Conservation (phyloP, 2,329 filamentous ascomycete genomes). For the Dactylellina sp. region DNA sequence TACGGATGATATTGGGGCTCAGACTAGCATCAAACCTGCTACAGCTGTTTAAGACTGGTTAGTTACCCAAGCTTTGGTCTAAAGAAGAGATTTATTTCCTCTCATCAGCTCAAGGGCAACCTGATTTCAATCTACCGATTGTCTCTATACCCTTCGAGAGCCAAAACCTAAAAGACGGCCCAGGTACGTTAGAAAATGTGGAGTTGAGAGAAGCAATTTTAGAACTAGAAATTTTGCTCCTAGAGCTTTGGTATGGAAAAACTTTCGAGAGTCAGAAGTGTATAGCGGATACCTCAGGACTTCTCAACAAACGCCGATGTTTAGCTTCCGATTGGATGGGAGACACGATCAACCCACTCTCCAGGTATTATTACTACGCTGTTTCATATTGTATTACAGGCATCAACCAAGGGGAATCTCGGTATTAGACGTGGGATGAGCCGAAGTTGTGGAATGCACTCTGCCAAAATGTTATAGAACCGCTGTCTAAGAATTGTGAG, state of each 20-base stretch:
- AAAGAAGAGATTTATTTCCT: conserved; percentile 55
- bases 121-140: conserved; percentile 37
- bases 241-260: conserved; percentile 60
- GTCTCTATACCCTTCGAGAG: conserved; percentile 36
- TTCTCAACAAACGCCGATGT: conserved; percentile 9
- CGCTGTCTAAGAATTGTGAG: conserved; percentile 47
- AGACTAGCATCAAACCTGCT: conserved; percentile 58
- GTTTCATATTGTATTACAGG: conserved; percentile 44
- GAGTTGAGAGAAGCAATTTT: conserved; percentile 57
- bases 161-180: not conserved
- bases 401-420: conserved; percentile 25
- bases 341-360: conserved; percentile 28
- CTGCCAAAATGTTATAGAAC: conserved; percentile 57
- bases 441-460: conserved; percentile 53
- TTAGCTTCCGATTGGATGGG: conserved; percentile 40
- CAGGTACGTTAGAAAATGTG: conserved; percentile 8
- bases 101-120: conserved; percentile 6
- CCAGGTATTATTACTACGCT: conserved; percentile 28
- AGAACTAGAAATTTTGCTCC: conserved; percentile 60
- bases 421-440: conserved; percentile 32
- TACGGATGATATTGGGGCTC: conserved; percentile 57
- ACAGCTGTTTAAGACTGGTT: conserved; percentile 56
- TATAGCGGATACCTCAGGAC: not conserved
- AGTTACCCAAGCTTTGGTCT: conserved; percentile 55
- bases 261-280: conserved; percentile 53